These are phyloP conservation scores for Geosmithia flava DNA, from an alignment of 2,329 filamentous ascomycete species.

Conservation along the genomic window DNA sequence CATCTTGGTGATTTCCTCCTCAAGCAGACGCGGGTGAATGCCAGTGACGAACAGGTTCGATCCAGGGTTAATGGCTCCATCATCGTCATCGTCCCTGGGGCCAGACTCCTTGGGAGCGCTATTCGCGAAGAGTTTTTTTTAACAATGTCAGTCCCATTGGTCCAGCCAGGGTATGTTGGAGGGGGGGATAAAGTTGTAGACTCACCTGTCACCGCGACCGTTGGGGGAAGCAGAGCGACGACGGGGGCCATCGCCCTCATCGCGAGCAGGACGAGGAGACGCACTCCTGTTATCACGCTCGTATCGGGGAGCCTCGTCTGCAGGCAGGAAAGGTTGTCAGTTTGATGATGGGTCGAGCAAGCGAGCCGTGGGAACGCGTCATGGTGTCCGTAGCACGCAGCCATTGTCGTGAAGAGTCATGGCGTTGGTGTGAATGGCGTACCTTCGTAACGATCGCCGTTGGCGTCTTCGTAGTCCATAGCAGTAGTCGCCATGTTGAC, in stretches of 20 bases:
- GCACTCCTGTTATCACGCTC: constrained; percentile 55
- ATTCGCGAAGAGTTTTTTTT: neutral
- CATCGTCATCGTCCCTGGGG: constrained; percentile 48
- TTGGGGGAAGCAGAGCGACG: constrained; percentile 52
- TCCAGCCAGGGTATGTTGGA: neutral
- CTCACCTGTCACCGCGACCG: constrained; percentile 29
- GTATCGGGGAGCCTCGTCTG: constrained; percentile 54
- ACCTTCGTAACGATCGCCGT: constrained; percentile 57
- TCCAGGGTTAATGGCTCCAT: constrained; percentile 78
- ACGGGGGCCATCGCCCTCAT: constrained; percentile 45
- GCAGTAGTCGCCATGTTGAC: constrained; percentile 46
- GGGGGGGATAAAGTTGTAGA: neutral
- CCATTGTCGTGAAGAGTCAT: neutral
- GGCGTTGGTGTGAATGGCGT: constrained; percentile 12
- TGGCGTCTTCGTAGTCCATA: constrained; percentile 60
- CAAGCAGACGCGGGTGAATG: constrained; percentile 83
- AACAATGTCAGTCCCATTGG: neutral
- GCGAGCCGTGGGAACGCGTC: constrained; percentile 6
- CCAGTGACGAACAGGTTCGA: constrained; percentile 99
- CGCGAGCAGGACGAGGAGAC: constrained; percentile 47
- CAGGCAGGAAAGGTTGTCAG: neutral
- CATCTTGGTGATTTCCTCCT: constrained; percentile 83
- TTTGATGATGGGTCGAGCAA: neutral
- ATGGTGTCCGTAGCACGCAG: neutral
- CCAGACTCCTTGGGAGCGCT: constrained; percentile 37